phyloP scores from a whole-genome alignment of 257 asterid genomes.

The Jacaranda mimosifolia region DNA sequence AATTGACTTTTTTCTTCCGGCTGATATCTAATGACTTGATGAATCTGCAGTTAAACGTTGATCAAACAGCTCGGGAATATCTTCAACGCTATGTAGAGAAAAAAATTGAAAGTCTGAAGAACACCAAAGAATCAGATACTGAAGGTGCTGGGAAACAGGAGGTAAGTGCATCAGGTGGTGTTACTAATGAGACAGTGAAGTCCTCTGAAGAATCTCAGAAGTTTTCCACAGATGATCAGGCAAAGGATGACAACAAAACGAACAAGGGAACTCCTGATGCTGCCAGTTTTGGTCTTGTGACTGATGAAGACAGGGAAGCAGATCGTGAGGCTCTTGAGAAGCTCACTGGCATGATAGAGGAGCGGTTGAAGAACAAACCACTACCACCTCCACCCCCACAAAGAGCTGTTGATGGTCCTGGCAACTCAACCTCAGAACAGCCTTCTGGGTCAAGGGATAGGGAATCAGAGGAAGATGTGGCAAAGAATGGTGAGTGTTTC shows the following conservation, averaged over 20 bases:
- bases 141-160: slow-evolving; percentile 61
- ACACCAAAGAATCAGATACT: slow-evolving; percentile 53
- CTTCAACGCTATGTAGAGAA: slow-evolving; percentile 78
- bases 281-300: slow-evolving; percentile 78
- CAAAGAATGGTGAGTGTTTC: slow-evolving; percentile 56
- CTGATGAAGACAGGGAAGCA: slow-evolving; percentile 77
- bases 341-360: slow-evolving; percentile 81
- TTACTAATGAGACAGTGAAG: slow-evolving; percentile 51
- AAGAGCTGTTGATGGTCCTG: slow-evolving; percentile 57
- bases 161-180: slow-evolving; percentile 56
- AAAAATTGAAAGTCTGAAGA: slow-evolving; percentile 63
- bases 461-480: slow-evolving; percentile 63
- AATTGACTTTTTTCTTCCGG: slow-evolving; percentile 16
- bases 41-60: slow-evolving; percentile 76
- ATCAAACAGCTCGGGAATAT: slow-evolving; percentile 78
- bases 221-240: slow-evolving; percentile 60
- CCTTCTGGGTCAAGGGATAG: slow-evolving; percentile 69
- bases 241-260: slow-evolving; percentile 52
- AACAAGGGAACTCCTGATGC: slow-evolving; percentile 63
- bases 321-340: slow-evolving; percentile 78
- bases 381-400: slow-evolving; percentile 91
- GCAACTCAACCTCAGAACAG: slow-evolving; percentile 65
- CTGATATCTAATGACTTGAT: slow-evolving; percentile 44
- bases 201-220: slow-evolving; percentile 53
- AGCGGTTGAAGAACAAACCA: slow-evolving; percentile 86